phyloP scores from a whole-genome alignment of 179 eudicot genomes.

The Heliamphora pulchella region DNA sequence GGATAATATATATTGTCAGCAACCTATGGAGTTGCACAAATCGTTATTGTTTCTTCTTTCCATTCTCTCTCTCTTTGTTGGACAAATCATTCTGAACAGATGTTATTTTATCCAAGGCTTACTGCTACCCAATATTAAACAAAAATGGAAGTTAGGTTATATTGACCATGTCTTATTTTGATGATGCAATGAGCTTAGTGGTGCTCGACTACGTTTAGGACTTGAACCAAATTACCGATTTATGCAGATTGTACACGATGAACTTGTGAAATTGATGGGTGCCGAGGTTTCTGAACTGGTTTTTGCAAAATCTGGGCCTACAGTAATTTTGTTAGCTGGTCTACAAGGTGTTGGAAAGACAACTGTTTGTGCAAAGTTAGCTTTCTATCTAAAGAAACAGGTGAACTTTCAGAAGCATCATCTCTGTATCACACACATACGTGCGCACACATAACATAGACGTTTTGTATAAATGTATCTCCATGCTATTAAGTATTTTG shows the following conservation, averaged over 20 bases:
- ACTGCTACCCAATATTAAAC: too few relatives aligned
- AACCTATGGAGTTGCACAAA: neutral
- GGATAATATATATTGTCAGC: neutral
- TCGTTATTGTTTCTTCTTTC: neutral
- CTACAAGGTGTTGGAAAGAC: slow-evolving; percentile 99
- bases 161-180: neutral
- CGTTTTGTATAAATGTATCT: too few relatives aligned
- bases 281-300: slow-evolving; percentile 92
- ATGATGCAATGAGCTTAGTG: neutral
- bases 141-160: neutral
- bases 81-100: too few relatives aligned
- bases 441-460: neutral
- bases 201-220: neutral
- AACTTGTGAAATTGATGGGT: slow-evolving; percentile 91
- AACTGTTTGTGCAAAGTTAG: slow-evolving; percentile 89
- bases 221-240: slow-evolving; percentile 3
- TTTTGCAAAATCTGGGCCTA: slow-evolving; percentile 78
- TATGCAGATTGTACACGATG: slow-evolving; percentile 83
- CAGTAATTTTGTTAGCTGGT: slow-evolving; percentile 87
- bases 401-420: slow-evolving; percentile 28
- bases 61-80: too few relatives aligned
- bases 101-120: too few relatives aligned
- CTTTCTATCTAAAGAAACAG: slow-evolving; percentile 88
- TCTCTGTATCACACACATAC: slow-evolving; percentile 3
- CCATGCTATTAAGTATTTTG: too few relatives aligned